These are phyloP conservation scores for Aspergillus sclerotioniger DNA, from an alignment of 495 filamentous ascomycete species.

Conservation along the genomic window DNA sequence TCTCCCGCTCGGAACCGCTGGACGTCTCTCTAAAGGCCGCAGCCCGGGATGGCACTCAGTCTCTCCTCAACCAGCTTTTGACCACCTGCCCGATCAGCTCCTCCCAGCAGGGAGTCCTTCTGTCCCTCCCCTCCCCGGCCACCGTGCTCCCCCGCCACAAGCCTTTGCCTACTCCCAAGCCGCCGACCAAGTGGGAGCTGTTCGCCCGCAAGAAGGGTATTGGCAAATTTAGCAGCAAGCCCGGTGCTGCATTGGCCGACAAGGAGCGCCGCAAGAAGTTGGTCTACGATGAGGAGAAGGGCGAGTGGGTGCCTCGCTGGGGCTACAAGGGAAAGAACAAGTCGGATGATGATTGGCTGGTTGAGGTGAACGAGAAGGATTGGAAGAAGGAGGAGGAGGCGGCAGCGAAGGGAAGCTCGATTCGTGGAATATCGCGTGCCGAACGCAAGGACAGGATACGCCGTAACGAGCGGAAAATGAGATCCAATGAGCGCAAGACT, in stretches of 20 bases:
- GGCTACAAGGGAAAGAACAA: conserved; percentile 93
- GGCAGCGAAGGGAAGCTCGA: conserved; percentile 57
- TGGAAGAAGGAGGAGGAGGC: conserved; percentile 61
- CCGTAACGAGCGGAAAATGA: conserved; percentile 68
- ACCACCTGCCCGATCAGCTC: conserved; percentile 75
- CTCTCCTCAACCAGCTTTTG: conserved; percentile 84
- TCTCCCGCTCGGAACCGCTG: conserved; percentile 34
- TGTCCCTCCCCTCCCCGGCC: conserved; percentile 66
- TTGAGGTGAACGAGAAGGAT: conserved; percentile 81
- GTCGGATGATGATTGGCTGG: conserved; percentile 74
- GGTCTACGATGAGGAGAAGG: conserved; percentile 78
- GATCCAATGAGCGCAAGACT: conserved; percentile 61
- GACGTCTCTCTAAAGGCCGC: conserved; percentile 57
- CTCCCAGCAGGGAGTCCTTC: conserved; percentile 63
- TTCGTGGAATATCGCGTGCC: conserved; percentile 59
- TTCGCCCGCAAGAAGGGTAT: conserved; percentile 98
- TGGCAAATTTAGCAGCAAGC: conserved; percentile 46
- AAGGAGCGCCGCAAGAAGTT: conserved; percentile 74
- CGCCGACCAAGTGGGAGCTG: conserved; percentile 86
- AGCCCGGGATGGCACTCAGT: conserved; percentile 84
- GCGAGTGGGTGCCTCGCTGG: conserved; percentile 90
- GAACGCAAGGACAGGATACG: conserved; percentile 63
- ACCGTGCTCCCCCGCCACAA: conserved; percentile 84
- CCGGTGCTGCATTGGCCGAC: conserved; percentile 41
- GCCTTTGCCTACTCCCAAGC: conserved; percentile 74